These are phyloP conservation scores for Didymella glomerata DNA, from an alignment of 2,329 filamentous ascomycete genomes.

Conservation along the genomic window DNA sequence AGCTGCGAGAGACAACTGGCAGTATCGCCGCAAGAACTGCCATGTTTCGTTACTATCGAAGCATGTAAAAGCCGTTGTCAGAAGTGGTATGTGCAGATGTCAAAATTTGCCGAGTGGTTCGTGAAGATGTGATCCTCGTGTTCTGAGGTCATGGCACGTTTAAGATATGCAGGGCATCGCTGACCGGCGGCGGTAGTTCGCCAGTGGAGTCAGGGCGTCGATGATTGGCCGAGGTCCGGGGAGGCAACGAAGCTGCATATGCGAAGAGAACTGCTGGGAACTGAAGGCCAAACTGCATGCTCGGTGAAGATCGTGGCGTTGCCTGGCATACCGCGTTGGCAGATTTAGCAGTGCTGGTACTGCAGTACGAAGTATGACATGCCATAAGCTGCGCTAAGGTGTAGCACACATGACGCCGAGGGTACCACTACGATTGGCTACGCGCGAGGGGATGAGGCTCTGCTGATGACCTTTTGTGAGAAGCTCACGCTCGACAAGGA, in stretches of 20 bases:
- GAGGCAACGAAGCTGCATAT: slow-evolving; percentile 24
- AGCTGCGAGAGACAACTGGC: slow-evolving; percentile 45
- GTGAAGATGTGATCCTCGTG: slow-evolving; percentile 27
- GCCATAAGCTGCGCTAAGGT: slow-evolving; percentile 5
- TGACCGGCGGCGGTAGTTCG: slow-evolving; percentile 41
- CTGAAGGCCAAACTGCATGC: slow-evolving; percentile 26
- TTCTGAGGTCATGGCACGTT: slow-evolving; percentile 39
- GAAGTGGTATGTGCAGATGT: slow-evolving; percentile 19
- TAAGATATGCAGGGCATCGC: slow-evolving; percentile 33
- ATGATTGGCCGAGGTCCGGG: slow-evolving; percentile 31
- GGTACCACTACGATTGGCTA: slow-evolving; percentile 12
- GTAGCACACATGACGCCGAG: slow-evolving; percentile 13
- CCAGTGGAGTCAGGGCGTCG: slow-evolving; percentile 28
- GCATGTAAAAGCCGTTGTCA: slow-evolving; percentile 1
- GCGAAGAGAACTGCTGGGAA: slow-evolving; percentile 27
- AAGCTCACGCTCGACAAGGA: not conserved
- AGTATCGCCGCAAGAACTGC: slow-evolving; percentile 48
- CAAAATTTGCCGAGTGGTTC: slow-evolving; percentile 26
- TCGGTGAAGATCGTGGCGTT: slow-evolving; percentile 26
- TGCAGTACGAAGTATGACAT: slow-evolving; percentile 11
- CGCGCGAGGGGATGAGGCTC: slow-evolving; percentile 19
- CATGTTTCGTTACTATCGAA: slow-evolving; percentile 33
- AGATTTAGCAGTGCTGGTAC: slow-evolving; percentile 23
- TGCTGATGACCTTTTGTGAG: slow-evolving; percentile 8
- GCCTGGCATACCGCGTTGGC: slow-evolving; percentile 12